These are phyloP conservation scores for Dactylellina cionopaga DNA, from an alignment of 2,329 filamentous ascomycete genomes.

Conservation along the genomic window DNA sequence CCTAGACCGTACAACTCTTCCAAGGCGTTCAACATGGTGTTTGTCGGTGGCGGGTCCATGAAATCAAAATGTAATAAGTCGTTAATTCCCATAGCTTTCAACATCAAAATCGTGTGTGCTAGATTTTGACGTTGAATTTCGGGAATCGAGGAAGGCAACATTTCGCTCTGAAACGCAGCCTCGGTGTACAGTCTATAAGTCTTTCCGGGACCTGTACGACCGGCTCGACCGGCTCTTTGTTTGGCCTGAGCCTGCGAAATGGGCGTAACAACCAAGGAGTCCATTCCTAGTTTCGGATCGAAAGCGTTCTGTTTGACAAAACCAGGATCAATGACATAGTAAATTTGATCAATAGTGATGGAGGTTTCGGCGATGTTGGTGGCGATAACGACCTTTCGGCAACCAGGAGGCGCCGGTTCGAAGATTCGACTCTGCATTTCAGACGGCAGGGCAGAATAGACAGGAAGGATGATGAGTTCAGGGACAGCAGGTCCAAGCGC, in stretches of 20 bases:
- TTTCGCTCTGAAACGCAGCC: conserved; percentile 92
- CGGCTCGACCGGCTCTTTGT: conserved; percentile 89
- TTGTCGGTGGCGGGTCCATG: conserved; percentile 97
- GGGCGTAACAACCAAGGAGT: conserved; percentile 91
- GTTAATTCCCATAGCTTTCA: conserved; percentile 99
- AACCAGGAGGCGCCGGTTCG: conserved; percentile 85
- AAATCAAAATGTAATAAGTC: conserved; percentile 97
- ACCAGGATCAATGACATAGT: conserved; percentile 95
- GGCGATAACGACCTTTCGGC: conserved; percentile 93
- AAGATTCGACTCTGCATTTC: conserved; percentile 96
- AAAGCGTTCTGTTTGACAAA: conserved; percentile 99
- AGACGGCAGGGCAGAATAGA: conserved; percentile 92
- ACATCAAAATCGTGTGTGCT: conserved; percentile 91
- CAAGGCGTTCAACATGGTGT: conserved; percentile 94
- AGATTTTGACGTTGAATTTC: conserved; percentile 97
- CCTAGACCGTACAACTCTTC: conserved; percentile 94
- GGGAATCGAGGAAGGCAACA: conserved; percentile 94
- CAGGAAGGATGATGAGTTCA: conserved; percentile 89
- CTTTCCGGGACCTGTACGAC: conserved; percentile 93
- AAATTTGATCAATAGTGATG: conserved; percentile 97
- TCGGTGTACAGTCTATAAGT: conserved; percentile 97
- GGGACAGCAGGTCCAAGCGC: conserved; percentile 89
- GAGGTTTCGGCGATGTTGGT: conserved; percentile 99
- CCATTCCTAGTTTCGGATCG: conserved; percentile 97
- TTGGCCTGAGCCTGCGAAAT: conserved; percentile 97